Percentiles rank a stretch among this genome's conserved stretches.
Evolutionary conservation across 768 basidiomycete species (phyloP).

Genomic region (Serendipita vermifera): DNA sequence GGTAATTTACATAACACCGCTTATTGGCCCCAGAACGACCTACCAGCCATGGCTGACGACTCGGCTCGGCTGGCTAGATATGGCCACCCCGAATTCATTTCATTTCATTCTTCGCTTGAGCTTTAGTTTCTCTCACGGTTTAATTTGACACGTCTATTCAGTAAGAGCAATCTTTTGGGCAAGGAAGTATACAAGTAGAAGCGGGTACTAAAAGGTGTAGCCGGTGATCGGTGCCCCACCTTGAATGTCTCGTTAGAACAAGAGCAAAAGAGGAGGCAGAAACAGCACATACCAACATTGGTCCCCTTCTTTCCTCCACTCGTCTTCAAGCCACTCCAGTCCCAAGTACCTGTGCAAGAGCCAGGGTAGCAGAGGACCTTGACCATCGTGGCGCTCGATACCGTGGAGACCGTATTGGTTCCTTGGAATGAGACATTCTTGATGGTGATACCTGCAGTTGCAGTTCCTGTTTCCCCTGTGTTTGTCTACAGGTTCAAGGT

Average conservation of each 20-base stretch:
- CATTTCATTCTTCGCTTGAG: too few relatives aligned
- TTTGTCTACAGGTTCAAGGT: background rate
- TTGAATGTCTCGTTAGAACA: background rate
- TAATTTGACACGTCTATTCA: too few relatives aligned
- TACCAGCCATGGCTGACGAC: too few relatives aligned
- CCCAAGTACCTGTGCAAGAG: constrained; percentile 42
- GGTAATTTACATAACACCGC: too few relatives aligned
- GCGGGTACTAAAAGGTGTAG: background rate
- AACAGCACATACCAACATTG: background rate
- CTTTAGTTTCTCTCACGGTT: too few relatives aligned
- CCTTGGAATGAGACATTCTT: constrained; percentile 21
- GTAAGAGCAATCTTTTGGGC: too few relatives aligned
- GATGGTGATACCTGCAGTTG: constrained; percentile 32
- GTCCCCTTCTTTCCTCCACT: constrained; percentile 34
- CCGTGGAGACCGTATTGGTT: constrained; percentile 33
- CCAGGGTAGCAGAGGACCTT: constrained; percentile 44
- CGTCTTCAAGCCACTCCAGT: constrained; percentile 35
- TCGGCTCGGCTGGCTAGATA: too few relatives aligned
- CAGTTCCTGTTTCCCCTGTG: constrained; percentile 7
- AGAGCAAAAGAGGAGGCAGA: background rate
- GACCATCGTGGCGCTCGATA: constrained; percentile 31
- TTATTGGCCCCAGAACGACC: too few relatives aligned
- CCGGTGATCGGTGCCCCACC: background rate
- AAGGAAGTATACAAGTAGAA: background rate
- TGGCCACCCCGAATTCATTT: too few relatives aligned